Base-by-base conservation (phyloP, 176 grass and related monocot species). In the Puya raimondii region DNA sequence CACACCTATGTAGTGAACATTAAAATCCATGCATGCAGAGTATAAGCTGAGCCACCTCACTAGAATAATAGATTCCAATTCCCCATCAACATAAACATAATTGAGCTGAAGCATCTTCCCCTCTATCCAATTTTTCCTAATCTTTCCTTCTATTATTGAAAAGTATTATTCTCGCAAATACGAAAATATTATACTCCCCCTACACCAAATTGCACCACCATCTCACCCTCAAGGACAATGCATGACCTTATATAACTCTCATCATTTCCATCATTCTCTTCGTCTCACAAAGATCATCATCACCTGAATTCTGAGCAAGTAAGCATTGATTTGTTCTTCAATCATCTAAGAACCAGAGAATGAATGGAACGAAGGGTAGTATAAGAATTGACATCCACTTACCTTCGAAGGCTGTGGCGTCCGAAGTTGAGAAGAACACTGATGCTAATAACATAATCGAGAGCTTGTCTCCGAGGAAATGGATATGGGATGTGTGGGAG, bases 291-390 rank as follows among this genome's bases (percentile, higher is more conserved):
- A 67, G 14, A 67, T 29, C 65, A 67, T 29, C 65, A 67, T 9
- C 26, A 67, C 25, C 23, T 47, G 11, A 65, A 47, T 1, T 47
- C 29, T 20, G 8, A 42, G 33, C 15, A 18, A 61, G 21, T 9
- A 18, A 17, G 56, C 20, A 9, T 47, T 79, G 64, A 76, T 26
- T 53, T 16, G n/a, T 21, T 65, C 65, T 81, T 64, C 9, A 26
- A 69, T 64, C 33, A 20, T 70, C 12, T 48, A 57, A 65, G 64
- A 78, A 69, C 13, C 47, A 52, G 82, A 84, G 72, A 84, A 95
- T 95, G 91, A 90, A 82, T 81, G 86, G 75, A 79, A 87, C 90
- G 70, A 95, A 78, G 73, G 82, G 86, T 76, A 84, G 86, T 70
- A 57, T 90, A 82, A 75, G 68, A 75, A 90, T 95, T 63, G 79